Base-by-base conservation (phyloP, 129 eudicot genomes). In the Flaveria bidentis region DNA sequence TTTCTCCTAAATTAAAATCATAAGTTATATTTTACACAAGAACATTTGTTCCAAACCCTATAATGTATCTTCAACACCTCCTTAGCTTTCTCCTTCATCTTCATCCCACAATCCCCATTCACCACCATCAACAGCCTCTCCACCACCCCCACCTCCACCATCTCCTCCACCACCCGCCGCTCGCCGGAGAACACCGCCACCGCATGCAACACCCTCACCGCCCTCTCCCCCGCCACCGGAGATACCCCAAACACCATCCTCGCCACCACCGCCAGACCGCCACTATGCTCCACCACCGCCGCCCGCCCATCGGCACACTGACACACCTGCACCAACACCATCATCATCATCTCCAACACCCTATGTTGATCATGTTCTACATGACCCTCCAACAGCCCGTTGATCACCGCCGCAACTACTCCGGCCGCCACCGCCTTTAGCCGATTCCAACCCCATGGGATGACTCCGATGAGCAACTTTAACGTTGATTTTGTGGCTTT, bases 261-360 rank as follows among this genome's bases (percentile, higher is more conserved):
- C 13, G 86, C 68, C 53, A 83, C 86, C 67, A 79, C 77, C 57
- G 84, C 86, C 2, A 83, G 6, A 18, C 86, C 86, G 1, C 81
- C 86, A 6, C 74, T 78, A 56, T 83, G 84, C 14, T 51, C 69
- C 63, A 83, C 22, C 46, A 79, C 39, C 72, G 75, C 83, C 4
- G 78, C 78, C 12, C 84, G 28, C 9, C 86, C 86, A 2, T 78
- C 86, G 1, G 86, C 84, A 7, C 74, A 74, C 16, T 70, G 53
- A 63, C 86, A 83, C 2, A 74, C 11, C 42, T 25, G 69, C 17
- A 73, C 77, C 30, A 83, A 22, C 4, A 73, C 62, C 53, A 69
- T 44, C 0, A 75, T 9, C 1, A 62, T 26, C 17, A 79, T 58
- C 68, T 83, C 86, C 2, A 36, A 58, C 0, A 9, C 58, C 25